Evolutionary conservation across 768 basidiomycete species (phyloP).

Genomic region (Hortiboletus flavorubellus): DNA sequence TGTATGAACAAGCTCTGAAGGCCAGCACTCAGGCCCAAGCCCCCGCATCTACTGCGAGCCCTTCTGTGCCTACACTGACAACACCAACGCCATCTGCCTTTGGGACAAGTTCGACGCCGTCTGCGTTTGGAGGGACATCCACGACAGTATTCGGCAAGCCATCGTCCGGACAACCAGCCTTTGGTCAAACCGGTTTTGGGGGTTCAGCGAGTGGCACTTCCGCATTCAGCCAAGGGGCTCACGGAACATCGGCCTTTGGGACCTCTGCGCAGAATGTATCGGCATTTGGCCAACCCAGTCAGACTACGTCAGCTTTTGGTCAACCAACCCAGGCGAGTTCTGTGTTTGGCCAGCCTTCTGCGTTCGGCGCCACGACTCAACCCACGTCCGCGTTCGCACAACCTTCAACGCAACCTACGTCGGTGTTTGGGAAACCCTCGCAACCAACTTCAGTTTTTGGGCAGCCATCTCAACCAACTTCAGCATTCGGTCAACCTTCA

Average conservation of each 20-base stretch:
- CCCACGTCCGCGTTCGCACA: constrained; percentile 24
- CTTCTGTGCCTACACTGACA: constrained; percentile 20
- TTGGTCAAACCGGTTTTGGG: constrained; percentile 37
- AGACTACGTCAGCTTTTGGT: constrained; percentile 36
- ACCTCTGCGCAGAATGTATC: constrained; percentile 32
- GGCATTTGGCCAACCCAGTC: constrained; percentile 38
- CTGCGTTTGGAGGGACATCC: constrained; percentile 33
- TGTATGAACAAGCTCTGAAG: constrained; percentile 51
- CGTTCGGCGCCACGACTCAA: constrained; percentile 34
- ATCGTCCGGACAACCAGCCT: constrained; percentile 38
- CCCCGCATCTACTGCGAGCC: constrained; percentile 5
- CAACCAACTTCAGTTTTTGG: constrained; percentile 28
- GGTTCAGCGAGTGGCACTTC: constrained; percentile 9
- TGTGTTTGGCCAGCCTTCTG: constrained; percentile 38
- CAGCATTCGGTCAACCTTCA: constrained; percentile 37
- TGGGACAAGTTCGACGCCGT: constrained; percentile 28
- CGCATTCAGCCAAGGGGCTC: constrained; percentile 28
- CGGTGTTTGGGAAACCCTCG: constrained; percentile 35
- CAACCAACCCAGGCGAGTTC: constrained; percentile 33
- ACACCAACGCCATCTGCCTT: constrained; percentile 38
- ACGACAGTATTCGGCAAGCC: constrained; percentile 23
- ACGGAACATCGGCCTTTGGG: constrained; percentile 35
- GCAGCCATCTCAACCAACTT: constrained; percentile 30
- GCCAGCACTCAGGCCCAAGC: constrained; percentile 32
- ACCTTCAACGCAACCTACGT: constrained; percentile 28